Percentiles rank a stretch among this genome's conserved stretches.
phyloP scores from a whole-genome alignment of 768 basidiomycete species.

The Lepiota brunneoincarnata region DNA sequence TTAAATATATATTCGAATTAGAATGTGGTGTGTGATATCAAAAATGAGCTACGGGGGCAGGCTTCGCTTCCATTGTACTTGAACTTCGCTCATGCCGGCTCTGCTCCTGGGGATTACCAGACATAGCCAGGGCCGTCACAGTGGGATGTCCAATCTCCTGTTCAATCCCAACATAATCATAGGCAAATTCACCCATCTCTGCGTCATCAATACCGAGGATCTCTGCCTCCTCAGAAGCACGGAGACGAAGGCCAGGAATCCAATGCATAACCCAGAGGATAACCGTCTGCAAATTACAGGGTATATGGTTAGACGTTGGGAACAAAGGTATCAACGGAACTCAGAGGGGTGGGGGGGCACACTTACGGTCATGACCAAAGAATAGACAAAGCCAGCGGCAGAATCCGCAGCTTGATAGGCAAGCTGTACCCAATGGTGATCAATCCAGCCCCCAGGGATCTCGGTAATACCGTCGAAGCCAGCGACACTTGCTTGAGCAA shows the following conservation, averaged over 20 bases:
- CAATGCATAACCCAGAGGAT: conserved; percentile 88
- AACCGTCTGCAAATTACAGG: conserved; percentile 50
- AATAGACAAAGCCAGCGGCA: conserved; percentile 60
- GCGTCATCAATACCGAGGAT: conserved; percentile 86
- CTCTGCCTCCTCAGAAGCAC: conserved; percentile 61
- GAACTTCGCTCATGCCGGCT: conserved; percentile 18
- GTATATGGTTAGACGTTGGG: too few relatives aligned
- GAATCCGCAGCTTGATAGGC: conserved; percentile 84
- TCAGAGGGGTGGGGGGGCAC: too few relatives aligned
- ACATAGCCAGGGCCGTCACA: conserved; percentile 17
- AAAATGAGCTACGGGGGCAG: neutral
- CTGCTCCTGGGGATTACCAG: conserved; percentile 26
- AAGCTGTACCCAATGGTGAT: conserved; percentile 78
- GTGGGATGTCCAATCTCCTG: conserved; percentile 43
- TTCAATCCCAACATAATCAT: conserved; percentile 83
- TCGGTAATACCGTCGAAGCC: conserved; percentile 68
- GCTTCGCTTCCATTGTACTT: conserved; percentile 10
- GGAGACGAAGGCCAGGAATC: conserved; percentile 77
- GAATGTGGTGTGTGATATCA: neutral
- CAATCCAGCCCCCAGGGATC: conserved; percentile 85
- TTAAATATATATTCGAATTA: neutral
- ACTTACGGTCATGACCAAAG: conserved; percentile 74
- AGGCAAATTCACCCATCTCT: conserved; percentile 88
- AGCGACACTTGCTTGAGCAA: conserved; percentile 80
- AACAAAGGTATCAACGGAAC: too few relatives aligned